Evolutionary conservation across 768 basidiomycete genomes (phyloP), one percentile per base, ranked within the genome.

Genomic region (Podaxis carcinomalis): DNA sequence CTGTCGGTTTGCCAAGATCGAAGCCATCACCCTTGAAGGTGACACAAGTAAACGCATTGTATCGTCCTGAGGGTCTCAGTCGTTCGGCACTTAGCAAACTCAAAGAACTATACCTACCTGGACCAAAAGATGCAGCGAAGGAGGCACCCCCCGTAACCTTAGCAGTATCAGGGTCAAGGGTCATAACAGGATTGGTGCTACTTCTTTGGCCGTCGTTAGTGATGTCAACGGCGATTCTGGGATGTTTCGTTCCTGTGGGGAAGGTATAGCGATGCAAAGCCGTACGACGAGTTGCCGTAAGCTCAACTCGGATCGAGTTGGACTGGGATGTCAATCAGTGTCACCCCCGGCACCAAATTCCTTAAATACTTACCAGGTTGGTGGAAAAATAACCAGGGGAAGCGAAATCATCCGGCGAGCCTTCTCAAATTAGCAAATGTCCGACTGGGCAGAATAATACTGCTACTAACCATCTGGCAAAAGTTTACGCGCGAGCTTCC

Each of bases 381-480:
- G 83, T 80, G 0, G 85, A 78, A 67, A 88, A 88, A 67, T 87
- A 88, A 52, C 87, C 87, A 0, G 86, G 87, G 14, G 83, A 82
- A 3, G 85, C 84, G 60, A 75, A 78, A 64, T 88, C 86, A 61
- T 87, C 85, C 3, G 84, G 81, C 35, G 76, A 74, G 11, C 84
- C 84, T 86, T 37, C 9, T 7, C 7, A 1, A 28, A 21, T 5
- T 32, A 62, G 50, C 40, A 53, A 42, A 10, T 13, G 19, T 28
- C 3, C 11, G 19, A 49, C 25, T 39, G 27, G 2, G 10, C 3
- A 37, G 25, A 36, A 14, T 21, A 28, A 37, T 16, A 7, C 44
- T 27, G 19, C 40, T n/a, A 64, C 72, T 4, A 54, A 83, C 86
- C 85, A 64, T 86, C 72, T 0, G 73, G 56, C 0, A 82, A 67